These are phyloP conservation scores for Gracilaria caudata DNA, from an alignment of 23 red algal genomes.

Conservation along the genomic window DNA sequence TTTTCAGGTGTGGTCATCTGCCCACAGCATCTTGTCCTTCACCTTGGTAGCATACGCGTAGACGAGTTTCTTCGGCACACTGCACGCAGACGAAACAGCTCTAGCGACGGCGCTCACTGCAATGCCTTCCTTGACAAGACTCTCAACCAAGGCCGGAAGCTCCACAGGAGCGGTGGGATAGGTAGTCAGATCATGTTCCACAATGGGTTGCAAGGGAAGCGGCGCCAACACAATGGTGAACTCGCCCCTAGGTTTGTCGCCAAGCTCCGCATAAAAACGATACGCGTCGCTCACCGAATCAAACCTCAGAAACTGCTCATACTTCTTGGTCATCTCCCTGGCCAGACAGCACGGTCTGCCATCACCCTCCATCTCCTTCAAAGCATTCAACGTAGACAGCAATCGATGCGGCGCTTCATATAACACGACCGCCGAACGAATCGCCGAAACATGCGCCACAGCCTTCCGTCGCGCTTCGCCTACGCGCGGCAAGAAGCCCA, in stretches of 20 bases:
- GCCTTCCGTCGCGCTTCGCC: slow-evolving; percentile 25
- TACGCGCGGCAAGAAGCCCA: slow-evolving; percentile 83
- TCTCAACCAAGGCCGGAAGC: slow-evolving; percentile 34
- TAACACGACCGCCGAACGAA: slow-evolving; percentile 53
- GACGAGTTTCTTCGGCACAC: slow-evolving; percentile 49
- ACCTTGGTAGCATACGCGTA: slow-evolving; percentile 59
- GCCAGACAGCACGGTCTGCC: slow-evolving; percentile 43
- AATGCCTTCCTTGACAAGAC: slow-evolving; percentile 38
- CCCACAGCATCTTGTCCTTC: slow-evolving; percentile 35
- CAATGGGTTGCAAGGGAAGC: neutral
- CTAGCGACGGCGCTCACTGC: slow-evolving; percentile 53
- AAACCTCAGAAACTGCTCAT: slow-evolving; percentile 81
- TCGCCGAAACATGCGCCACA: slow-evolving; percentile 23
- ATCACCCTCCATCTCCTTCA: neutral
- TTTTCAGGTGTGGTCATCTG: neutral
- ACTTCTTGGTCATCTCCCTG: slow-evolving; percentile 90
- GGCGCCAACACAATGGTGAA: slow-evolving; percentile 77
- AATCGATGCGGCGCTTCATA: slow-evolving; percentile 94
- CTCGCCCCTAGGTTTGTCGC: slow-evolving; percentile 59
- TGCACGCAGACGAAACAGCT: slow-evolving; percentile 45
- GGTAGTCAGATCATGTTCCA: slow-evolving; percentile 1
- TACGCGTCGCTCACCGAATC: slow-evolving; percentile 11
- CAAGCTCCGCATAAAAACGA: neutral
- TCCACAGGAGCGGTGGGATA: slow-evolving; percentile 32
- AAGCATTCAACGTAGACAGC: slow-evolving; percentile 52